phyloP scores from a whole-genome alignment of 805 yeast species.

The Dipodascus geniculatus region DNA sequence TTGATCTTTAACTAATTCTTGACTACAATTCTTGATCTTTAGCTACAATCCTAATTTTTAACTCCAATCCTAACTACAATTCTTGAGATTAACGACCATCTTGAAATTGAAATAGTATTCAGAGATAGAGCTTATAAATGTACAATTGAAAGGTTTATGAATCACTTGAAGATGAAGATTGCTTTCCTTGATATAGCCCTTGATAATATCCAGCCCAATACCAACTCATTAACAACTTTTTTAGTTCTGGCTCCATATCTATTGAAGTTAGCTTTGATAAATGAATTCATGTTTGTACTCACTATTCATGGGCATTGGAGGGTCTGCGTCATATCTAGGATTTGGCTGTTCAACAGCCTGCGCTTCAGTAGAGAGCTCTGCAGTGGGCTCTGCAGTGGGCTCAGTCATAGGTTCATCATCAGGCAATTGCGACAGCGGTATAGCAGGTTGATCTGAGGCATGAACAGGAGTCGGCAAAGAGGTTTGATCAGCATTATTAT shows the following conservation, averaged over 20 bases:
- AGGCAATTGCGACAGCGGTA: neutral
- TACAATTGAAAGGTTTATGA: too few species aligned
- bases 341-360: neutral
- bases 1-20: too few species aligned
- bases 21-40: too few species aligned
- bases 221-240: conserved; percentile 18
- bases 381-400: neutral
- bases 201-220: conserved; percentile 23
- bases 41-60: too few species aligned
- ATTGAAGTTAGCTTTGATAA: neutral
- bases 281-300: neutral
- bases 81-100: too few species aligned
- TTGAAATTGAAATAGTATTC: too few species aligned
- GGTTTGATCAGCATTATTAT: too few species aligned
- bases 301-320: conserved; percentile 5
- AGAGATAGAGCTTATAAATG: too few species aligned
- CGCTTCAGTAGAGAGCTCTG: neutral
- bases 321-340: neutral
- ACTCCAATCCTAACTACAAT: too few species aligned
- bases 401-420: neutral
- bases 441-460: neutral
- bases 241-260: conserved; percentile 12
- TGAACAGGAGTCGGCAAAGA: neutral
- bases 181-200: conserved; percentile 14
- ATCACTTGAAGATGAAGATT: neutral